Evolutionary conservation across 2,329 filamentous ascomycete genomes (phyloP), one percentile per base, ranked within the genome.

Genomic region (Colletotrichum higginsianum): DNA sequence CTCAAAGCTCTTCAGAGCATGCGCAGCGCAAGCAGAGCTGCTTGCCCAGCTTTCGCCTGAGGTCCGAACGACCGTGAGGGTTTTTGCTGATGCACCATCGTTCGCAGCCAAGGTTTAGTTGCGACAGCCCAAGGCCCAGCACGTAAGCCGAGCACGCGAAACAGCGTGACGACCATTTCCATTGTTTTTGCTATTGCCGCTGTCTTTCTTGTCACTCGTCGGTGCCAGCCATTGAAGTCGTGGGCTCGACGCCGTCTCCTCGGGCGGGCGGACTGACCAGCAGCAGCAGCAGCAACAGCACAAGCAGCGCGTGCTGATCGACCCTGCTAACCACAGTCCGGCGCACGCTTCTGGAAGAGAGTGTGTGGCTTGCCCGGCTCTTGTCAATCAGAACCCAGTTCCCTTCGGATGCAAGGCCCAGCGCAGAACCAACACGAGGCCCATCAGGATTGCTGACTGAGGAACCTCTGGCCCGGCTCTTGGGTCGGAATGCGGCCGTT

Each of bases 1-100:
- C 64, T 65, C 68, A 67, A 57, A 71, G 64, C 64, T 71, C 26
- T 40, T 58, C 64, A 49, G 57, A 67, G 47, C 52, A 40, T 57
- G 49, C 30, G 47, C 47, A 42, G 21, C 21, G 47, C 15, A 52
- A 49, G n/a, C n/a, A 26, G 61, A 44, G 21, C 38, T 21, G 38
- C 46, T 49, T 61, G 49, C 60, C 47, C 47, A 53, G 61, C 66
- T 65, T 38, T 57, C 38, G 38, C 61, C 53, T 46, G 61, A 40
- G 30, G 57, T 56, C 57, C 65, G 65, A 56, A 62, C 42, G 56
- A 38, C 65, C 57, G 58, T 35, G 21, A 44, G 52, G 44, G 63
- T 13, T 40, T 55, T 61, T 18, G 35, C 40, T 30, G 35, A 47
- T 23, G 38, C n/a, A 40, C n/a, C 46, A 58, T 35, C 49, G 21